Conservation (phyloP, 2,329 filamentous ascomycete genomes). For the Xylariaceae sp. region DNA sequence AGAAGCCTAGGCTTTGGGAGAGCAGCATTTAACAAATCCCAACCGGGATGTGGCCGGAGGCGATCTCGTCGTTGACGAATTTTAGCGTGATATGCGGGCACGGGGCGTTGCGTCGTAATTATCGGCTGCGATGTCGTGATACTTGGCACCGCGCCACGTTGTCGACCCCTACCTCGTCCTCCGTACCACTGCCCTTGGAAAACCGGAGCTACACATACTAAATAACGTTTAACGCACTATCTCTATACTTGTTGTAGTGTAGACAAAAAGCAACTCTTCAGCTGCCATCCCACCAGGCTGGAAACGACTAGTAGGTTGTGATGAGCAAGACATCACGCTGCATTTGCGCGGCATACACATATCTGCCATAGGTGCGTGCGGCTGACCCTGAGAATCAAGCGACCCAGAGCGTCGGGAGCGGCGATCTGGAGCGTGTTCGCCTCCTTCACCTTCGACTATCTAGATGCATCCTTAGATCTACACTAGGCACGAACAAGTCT, state of each 20-base stretch:
- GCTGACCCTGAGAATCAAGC: conserved; percentile 10
- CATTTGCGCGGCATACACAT: too few relatives aligned
- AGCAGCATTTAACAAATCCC: neutral
- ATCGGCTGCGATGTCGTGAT: conserved; percentile 25
- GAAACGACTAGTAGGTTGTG: conserved; percentile 3
- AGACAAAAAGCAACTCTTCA: conserved; percentile 11
- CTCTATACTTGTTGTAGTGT: too few relatives aligned
- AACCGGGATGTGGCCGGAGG: neutral
- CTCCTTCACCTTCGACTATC: neutral
- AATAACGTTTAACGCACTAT: too few relatives aligned
- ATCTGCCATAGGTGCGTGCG: too few relatives aligned
- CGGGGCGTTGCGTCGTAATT: conserved; percentile 23
- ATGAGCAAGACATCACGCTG: neutral
- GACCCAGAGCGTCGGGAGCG: conserved; percentile 9
- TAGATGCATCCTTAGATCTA: conserved; percentile 8
- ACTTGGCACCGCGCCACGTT: conserved; percentile 19
- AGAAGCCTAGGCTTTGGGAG: neutral
- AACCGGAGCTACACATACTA: neutral
- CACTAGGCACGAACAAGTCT: conserved; percentile 10
- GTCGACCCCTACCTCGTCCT: too few relatives aligned
- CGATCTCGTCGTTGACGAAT: neutral
- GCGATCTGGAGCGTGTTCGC: neutral
- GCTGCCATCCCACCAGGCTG: conserved; percentile 14
- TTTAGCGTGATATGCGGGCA: neutral
- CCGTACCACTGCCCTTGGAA: neutral